These are phyloP conservation scores for Dictyophora rubrovolvata DNA, from an alignment of 768 basidiomycete genomes.

Conservation along the genomic window DNA sequence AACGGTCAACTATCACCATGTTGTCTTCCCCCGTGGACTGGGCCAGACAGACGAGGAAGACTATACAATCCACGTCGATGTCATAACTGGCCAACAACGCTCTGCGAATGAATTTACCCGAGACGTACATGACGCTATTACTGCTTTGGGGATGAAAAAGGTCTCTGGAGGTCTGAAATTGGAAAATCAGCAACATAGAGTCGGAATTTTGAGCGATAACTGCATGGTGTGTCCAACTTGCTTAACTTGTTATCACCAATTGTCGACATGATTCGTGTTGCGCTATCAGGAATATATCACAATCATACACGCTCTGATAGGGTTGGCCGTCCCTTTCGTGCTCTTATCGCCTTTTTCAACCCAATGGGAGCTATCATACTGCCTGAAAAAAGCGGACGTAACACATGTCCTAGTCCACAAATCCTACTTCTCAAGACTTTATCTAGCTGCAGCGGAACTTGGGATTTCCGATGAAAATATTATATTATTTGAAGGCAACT, in stretches of 20 bases:
- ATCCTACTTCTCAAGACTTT: conserved; percentile 30
- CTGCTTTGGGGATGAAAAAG: conserved; percentile 36
- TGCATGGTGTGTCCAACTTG: conserved; percentile 39
- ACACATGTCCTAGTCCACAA: conserved; percentile 48
- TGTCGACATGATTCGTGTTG: not conserved
- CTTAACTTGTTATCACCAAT: not conserved
- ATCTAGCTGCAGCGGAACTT: conserved; percentile 25
- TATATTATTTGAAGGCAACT: conserved; percentile 10
- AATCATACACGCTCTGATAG: conserved; percentile 38
- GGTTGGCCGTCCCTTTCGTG: conserved; percentile 40
- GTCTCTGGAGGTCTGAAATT: conserved; percentile 50
- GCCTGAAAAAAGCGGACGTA: conserved; percentile 34
- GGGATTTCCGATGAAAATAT: conserved; percentile 12
- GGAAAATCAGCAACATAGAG: conserved; percentile 43
- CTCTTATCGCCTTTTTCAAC: conserved; percentile 48
- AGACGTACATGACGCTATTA: conserved; percentile 43
- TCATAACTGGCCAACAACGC: conserved; percentile 34
- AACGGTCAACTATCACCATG: conserved; percentile 44
- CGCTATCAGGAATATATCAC: conserved; percentile 41
- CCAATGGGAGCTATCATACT: conserved; percentile 43
- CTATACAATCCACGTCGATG: conserved; percentile 46
- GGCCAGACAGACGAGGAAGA: conserved; percentile 55
- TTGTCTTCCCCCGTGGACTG: conserved; percentile 37
- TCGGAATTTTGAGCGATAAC: conserved; percentile 64
- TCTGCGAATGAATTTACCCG: conserved; percentile 40